Evolutionary conservation across 768 basidiomycete genomes (phyloP), one percentile per base, ranked within the genome.

Genomic region (Infundibulicybe gibba): DNA sequence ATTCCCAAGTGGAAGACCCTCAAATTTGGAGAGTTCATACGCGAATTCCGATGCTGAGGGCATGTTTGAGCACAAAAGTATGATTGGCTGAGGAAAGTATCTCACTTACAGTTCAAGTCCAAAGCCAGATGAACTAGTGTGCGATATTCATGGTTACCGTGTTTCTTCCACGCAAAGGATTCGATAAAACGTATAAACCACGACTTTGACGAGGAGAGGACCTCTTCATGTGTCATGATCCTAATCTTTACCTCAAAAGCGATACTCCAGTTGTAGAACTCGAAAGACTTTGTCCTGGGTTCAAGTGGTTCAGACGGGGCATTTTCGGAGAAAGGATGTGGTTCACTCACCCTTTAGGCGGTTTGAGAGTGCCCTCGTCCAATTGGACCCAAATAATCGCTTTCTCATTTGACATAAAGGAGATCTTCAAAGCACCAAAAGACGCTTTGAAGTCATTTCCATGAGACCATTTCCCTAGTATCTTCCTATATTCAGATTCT

Each of bases 201-300:
- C 15, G 46, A 47, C 40, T 45, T 37, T 11, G 49, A 46, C 35
- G 43, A 35, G 11, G 45, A 25, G 32, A 32, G 38, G 16, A 17
- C 32, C 20, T 45, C 42, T 15, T 25, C 25, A 32, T 39, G 39
- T 31, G 43, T 42, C 10, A 35, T 19, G 14, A 51, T 17, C 32
- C 31, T 54, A 25, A 54, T 20, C 14, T 47, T 35, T 15, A 54
- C 46, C 43, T 54, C 52, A 37, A 54, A 54, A 14, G 52, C 52
- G 11, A 54, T 34, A 35, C 49, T 54, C 52, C 52, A 54, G 17
- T 47, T 41, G 6, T 33, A 34, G 37, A 50, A 51, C 9, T 41
- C 45, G 21, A 47, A 15, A 11, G 25, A 32, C 14, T 47, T 41
- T 38, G 37, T 20, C 8, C 25, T 25, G 25, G 25, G 8, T 25